Conservation (phyloP, 129 eudicot species). For the Kitagawia praeruptora region DNA sequence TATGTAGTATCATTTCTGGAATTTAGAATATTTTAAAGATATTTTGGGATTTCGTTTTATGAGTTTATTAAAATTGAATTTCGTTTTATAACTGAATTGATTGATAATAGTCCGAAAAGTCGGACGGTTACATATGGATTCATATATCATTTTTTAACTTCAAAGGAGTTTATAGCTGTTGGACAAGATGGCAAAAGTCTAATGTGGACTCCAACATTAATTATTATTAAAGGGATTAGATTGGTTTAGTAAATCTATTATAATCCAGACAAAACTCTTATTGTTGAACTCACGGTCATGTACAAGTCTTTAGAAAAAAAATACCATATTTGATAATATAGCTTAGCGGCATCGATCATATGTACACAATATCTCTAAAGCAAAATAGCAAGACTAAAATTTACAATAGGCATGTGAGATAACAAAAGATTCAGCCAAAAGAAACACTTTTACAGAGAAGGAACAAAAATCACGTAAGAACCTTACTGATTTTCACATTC, state of each 20-base stretch:
- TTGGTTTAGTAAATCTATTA: neutral
- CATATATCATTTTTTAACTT: too few relatives aligned
- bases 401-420: neutral
- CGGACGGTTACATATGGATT: too few relatives aligned
- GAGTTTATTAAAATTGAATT: too few relatives aligned
- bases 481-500: neutral
- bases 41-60: too few relatives aligned
- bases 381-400: neutral
- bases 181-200: neutral
- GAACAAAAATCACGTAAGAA: neutral
- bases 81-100: too few relatives aligned
- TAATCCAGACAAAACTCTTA: neutral
- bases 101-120: too few relatives aligned
- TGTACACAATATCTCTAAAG: neutral
- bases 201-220: neutral
- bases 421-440: neutral
- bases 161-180: conserved; percentile 19
- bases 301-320: neutral
- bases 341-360: neutral
- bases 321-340: conserved; percentile 4
- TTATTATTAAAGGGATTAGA: neutral
- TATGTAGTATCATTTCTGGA: too few relatives aligned
- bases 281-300: neutral
- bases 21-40: too few relatives aligned
- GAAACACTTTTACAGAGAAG: neutral